These are phyloP conservation scores for Mycena rosella DNA, from an alignment of 768 basidiomycete genomes.

Conservation along the genomic window DNA sequence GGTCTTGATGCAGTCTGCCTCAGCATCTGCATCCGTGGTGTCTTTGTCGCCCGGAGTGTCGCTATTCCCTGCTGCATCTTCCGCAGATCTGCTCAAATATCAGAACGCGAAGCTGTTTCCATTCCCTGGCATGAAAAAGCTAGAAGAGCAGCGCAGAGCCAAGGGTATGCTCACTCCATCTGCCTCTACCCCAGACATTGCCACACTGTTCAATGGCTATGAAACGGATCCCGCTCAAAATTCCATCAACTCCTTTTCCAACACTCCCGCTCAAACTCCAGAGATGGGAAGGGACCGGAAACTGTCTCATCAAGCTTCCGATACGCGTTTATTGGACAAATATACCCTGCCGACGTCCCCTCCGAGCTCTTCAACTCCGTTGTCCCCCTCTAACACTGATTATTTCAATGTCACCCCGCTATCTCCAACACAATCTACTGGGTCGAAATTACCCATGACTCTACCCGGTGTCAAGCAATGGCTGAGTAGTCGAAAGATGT, in stretches of 20 bases:
- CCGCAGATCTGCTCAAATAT: constrained; percentile 79
- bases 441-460: constrained; percentile 75
- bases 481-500: constrained; percentile 74
- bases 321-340: constrained; percentile 71
- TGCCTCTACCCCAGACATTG: constrained; percentile 59
- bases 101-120: constrained; percentile 87
- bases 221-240: constrained; percentile 63
- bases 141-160: constrained; percentile 79
- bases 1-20: constrained; percentile 70
- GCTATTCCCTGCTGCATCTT: constrained; percentile 82
- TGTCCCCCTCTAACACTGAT: constrained; percentile 64
- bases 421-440: constrained; percentile 52
- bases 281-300: constrained; percentile 70
- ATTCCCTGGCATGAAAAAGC: constrained; percentile 86
- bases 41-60: constrained; percentile 76
- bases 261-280: constrained; percentile 62
- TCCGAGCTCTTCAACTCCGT: constrained; percentile 55
- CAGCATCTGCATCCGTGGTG: constrained; percentile 79
- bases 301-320: constrained; percentile 77
- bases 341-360: constrained; percentile 56
- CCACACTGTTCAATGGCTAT: constrained; percentile 55
- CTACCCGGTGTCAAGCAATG: constrained; percentile 86
- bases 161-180: constrained; percentile 63
- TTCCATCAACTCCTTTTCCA: constrained; percentile 61
- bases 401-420: constrained; percentile 58